Evolutionary conservation across 441 rosid species (phyloP), one percentile per base, ranked within the genome.

Genomic region (Pelargonium citronellum): DNA sequence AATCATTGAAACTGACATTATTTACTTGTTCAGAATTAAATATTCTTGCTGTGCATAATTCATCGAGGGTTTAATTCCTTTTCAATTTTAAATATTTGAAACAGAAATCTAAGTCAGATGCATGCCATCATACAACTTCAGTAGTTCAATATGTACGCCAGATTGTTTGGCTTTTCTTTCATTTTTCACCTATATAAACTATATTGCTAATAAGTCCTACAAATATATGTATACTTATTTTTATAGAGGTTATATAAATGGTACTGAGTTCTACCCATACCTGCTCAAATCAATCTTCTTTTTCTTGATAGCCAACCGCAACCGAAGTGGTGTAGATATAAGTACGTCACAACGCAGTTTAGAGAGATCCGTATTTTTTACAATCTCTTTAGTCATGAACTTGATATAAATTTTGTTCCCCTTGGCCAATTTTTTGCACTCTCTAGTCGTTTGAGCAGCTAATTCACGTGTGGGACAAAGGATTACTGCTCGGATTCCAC

Each of bases 361-460:
- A 71, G 88, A 80, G 75, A 89, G 79, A 78, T 88, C 89, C 64
- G 83, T 78, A 39, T 74, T 82, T 78, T 83, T 85, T 67, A 80
- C 58, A 60, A 89, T 95, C 39, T 83, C 82, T 82, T 94, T 94
- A 34, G 92, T 90, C 96, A 94, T 83, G 69, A 88, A 75, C 73
- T 85, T 91, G 60, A 88, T 81, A 53, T 70, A 79, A 71, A 93
- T 83, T 68, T 85, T 88, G 77, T 77, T 87, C 77, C 97, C 96
- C 79, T 84, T 83, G 6, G 96, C 89, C 85, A 93, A 80, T 72
- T 82, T 89, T 73, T 84, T 91, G 79, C 90, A 89, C 85, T 91
- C 97, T 78, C 96, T 87, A 43, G 88, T 81, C 43, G 97, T 94
- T 75, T 94, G 97, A 20, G 91, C 81, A 62, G 96, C 98, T 71